A percentile compares a stretch with the other conserved stretches of the same genome.
phyloP scores from a whole-genome alignment of 2,329 filamentous ascomycete species.

The Cladophialophora immunda region DNA sequence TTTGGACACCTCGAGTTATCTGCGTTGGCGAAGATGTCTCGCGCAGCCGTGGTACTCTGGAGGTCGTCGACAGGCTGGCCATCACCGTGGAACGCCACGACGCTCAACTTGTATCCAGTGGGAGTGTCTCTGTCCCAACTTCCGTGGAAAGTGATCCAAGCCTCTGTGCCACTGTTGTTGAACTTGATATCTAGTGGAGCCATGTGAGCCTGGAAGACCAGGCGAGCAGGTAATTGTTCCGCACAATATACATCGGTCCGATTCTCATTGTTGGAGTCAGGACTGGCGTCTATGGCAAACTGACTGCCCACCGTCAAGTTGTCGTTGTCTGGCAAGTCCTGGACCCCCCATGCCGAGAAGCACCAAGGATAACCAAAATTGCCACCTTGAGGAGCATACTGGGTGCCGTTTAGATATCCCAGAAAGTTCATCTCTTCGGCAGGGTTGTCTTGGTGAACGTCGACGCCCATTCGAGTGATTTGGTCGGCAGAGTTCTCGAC shows the following conservation, averaged over 20 bases:
- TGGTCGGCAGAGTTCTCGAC: slow-evolving; percentile 78
- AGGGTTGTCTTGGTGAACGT: slow-evolving; percentile 74
- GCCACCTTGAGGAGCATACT: slow-evolving; percentile 50
- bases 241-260: slow-evolving; percentile 54
- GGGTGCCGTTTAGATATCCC: slow-evolving; percentile 66
- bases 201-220: slow-evolving; percentile 72
- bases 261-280: slow-evolving; percentile 56
- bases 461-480: slow-evolving; percentile 64
- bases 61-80: slow-evolving; percentile 55
- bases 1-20: slow-evolving; percentile 43
- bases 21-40: slow-evolving; percentile 44
- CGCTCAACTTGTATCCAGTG: slow-evolving; percentile 60
- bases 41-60: slow-evolving; percentile 45
- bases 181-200: slow-evolving; percentile 78
- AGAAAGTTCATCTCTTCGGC: slow-evolving; percentile 79
- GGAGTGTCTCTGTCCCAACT: slow-evolving; percentile 67
- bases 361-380: slow-evolving; percentile 77
- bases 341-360: slow-evolving; percentile 70
- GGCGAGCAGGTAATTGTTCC: slow-evolving; percentile 54
- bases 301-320: slow-evolving; percentile 57
- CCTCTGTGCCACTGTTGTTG: slow-evolving; percentile 63
- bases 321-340: slow-evolving; percentile 57
- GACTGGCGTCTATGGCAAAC: slow-evolving; percentile 55
- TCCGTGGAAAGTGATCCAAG: slow-evolving; percentile 76
- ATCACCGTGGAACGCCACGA: slow-evolving; percentile 55